Conservation (phyloP, 768 basidiomycete genomes). For the Hygrocybe punicea region DNA sequence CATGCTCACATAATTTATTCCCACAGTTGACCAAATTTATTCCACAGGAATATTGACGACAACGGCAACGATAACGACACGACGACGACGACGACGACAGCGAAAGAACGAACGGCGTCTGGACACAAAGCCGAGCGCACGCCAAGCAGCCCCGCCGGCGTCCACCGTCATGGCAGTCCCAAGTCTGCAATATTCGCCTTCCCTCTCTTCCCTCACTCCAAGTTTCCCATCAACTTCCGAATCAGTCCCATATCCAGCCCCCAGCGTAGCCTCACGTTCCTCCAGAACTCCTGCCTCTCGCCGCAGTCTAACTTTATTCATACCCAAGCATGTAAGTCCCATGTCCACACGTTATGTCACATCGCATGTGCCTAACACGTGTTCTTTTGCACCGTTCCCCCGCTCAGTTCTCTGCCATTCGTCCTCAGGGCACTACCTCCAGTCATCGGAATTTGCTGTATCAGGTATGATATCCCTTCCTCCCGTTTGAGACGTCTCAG, state of each 20-base stretch:
- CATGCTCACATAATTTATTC: too few species aligned
- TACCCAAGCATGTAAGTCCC: constrained; percentile 34
- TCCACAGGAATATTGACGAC: background rate
- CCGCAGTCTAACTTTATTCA: constrained; percentile 25
- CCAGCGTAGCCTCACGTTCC: constrained; percentile 4
- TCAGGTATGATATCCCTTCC: constrained; percentile 26
- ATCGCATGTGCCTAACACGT: constrained; percentile 50
- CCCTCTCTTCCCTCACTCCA: constrained; percentile 8
- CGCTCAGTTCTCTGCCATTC: constrained; percentile 40
- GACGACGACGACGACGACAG: too few species aligned
- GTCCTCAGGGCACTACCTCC: constrained; percentile 37
- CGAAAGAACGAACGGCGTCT: too few species aligned
- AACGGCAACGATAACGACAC: background rate
- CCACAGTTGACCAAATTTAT: too few species aligned
- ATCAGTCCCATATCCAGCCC: background rate
- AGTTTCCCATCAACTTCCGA: constrained; percentile 5
- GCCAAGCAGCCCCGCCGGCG: too few species aligned
- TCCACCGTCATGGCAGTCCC: background rate
- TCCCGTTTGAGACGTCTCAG: background rate
- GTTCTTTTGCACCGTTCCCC: constrained; percentile 28
- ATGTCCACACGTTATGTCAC: constrained; percentile 15
- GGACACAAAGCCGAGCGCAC: too few species aligned
- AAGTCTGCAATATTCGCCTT: constrained; percentile 5
- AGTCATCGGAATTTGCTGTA: constrained; percentile 21
- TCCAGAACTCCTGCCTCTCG: constrained; percentile 8